These are phyloP conservation scores for Pseudodiploospora longispora DNA, from an alignment of 2,329 filamentous ascomycete genomes.

Conservation along the genomic window DNA sequence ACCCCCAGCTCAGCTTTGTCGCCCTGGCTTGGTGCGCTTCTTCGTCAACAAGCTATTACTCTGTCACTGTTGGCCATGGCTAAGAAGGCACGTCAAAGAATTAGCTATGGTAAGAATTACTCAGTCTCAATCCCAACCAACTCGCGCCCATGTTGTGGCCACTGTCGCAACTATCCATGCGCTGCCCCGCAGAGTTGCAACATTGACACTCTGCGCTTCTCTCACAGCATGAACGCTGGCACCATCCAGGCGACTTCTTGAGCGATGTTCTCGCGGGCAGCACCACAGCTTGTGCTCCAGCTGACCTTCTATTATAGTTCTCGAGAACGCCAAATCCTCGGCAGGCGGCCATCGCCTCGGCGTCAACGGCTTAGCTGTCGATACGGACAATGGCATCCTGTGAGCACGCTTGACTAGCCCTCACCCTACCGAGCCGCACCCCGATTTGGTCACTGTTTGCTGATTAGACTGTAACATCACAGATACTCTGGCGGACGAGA, in stretches of 20 bases:
- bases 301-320: conserved; percentile 31
- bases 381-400: conserved; percentile 76
- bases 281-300: too few species aligned
- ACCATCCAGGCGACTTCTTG: too few species aligned
- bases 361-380: conserved; percentile 88
- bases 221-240: too few species aligned
- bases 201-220: too few species aligned
- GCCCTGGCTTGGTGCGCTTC: conserved; percentile 4
- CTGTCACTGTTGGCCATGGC: conserved; percentile 39
- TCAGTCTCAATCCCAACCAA: neutral
- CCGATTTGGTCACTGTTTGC: neutral
- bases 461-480: neutral
- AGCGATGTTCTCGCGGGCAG: too few species aligned
- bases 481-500: conserved; percentile 96
- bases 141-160: too few species aligned
- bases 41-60: neutral
- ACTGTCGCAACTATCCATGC: too few species aligned
- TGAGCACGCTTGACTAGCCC: conserved; percentile 37
- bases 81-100: conserved; percentile 61
- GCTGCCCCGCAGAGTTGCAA: too few species aligned
- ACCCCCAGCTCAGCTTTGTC: neutral
- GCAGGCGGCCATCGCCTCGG: conserved; percentile 82
- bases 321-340: conserved; percentile 50
- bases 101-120: conserved; percentile 54
- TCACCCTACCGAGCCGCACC: conserved; percentile 7